Conservation (phyloP, 371 early-diverging fungal species). For the Mortierella sp. region DNA sequence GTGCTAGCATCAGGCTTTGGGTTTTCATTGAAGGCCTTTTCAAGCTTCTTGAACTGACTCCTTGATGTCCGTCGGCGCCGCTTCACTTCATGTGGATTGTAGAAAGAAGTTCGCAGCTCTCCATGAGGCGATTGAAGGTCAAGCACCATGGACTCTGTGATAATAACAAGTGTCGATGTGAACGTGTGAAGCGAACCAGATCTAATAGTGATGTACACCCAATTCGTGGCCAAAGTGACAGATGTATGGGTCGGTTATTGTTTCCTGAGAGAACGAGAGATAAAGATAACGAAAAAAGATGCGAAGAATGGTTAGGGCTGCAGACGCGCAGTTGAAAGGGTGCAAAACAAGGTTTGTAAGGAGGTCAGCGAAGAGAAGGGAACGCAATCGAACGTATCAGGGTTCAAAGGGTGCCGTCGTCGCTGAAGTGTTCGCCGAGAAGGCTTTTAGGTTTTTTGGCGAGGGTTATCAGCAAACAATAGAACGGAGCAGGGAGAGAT, state of each 20-base stretch:
- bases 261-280: not conserved
- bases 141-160: constrained; percentile 20
- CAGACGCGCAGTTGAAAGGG: constrained; percentile 1
- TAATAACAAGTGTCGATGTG: not conserved
- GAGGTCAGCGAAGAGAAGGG: constrained; percentile 7
- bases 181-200: not conserved
- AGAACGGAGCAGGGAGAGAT: not conserved
- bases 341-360: constrained; percentile 24
- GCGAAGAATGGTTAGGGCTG: constrained; percentile 5
- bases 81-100: constrained; percentile 83
- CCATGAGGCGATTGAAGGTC: constrained; percentile 63
- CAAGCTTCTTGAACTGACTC: constrained; percentile 74
- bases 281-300: no score
- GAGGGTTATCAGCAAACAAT: not conserved
- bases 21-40: constrained; percentile 73
- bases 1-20: constrained; percentile 77
- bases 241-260: not conserved
- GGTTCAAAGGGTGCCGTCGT: not conserved
- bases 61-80: constrained; percentile 81
- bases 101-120: constrained; percentile 75
- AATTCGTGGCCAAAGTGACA: not conserved
- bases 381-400: not conserved
- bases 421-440: not conserved
- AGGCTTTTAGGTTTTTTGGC: not conserved
- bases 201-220: not conserved